Evolutionary conservation across 352 stramenopile genomes (phyloP).

Genomic region (Pythium periplocum): DNA sequence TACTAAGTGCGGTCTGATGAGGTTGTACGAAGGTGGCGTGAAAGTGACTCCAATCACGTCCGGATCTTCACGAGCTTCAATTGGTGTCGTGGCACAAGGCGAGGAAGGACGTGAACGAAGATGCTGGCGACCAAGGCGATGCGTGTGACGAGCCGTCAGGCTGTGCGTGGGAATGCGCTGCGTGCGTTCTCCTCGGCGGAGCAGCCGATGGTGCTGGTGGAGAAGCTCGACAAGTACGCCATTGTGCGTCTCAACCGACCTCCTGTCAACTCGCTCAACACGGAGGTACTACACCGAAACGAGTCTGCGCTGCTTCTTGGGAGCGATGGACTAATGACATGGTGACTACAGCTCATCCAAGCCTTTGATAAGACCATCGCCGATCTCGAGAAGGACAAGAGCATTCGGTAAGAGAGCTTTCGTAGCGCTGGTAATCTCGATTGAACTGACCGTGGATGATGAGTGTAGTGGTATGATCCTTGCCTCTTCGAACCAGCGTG

Average conservation of each 20-base stretch:
- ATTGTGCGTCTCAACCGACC: constrained; percentile 76
- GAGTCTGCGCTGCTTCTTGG: background rate
- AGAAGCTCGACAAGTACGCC: constrained; percentile 67
- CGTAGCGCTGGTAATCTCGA: too few relatives aligned
- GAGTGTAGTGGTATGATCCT: constrained; percentile 66
- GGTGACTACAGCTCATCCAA: constrained; percentile 42
- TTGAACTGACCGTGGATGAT: background rate
- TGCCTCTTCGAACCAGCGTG: constrained; percentile 61
- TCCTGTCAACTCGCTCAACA: constrained; percentile 82
- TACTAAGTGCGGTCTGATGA: too few relatives aligned
- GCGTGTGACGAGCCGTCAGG: constrained; percentile 7
- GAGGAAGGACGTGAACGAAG: constrained; percentile 3
- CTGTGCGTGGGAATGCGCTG: background rate
- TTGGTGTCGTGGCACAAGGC: too few relatives aligned
- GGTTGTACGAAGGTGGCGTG: too few relatives aligned
- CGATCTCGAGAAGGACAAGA: constrained; percentile 71
- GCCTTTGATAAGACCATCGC: constrained; percentile 66
- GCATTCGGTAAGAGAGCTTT: constrained; percentile 35
- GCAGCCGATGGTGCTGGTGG: constrained; percentile 61
- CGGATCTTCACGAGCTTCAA: too few relatives aligned
- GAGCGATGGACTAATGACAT: too few relatives aligned
- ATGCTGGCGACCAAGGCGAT: constrained; percentile 10
- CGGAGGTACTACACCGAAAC: constrained; percentile 22
- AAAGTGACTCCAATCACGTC: too few relatives aligned
- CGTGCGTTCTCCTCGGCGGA: constrained; percentile 11